These are phyloP conservation scores for Fusarium nygamai DNA, from an alignment of 2,329 filamentous ascomycete genomes.

Conservation along the genomic window DNA sequence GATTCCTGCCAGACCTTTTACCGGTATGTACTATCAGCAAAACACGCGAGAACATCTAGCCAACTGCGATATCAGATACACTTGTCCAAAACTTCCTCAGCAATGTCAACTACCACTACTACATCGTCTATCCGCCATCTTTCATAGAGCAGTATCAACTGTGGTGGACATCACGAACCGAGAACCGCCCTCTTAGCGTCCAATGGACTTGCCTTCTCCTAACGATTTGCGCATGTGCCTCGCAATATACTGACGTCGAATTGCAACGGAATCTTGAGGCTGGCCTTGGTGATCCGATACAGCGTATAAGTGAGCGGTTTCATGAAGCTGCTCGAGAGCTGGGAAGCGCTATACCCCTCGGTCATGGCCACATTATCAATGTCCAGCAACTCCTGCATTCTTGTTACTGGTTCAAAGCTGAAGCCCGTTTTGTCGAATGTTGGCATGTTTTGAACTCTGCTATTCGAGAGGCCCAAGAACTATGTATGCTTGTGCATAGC, in stretches of 20 bases:
- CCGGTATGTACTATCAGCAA: slow-evolving; percentile 42
- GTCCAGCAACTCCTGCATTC: slow-evolving; percentile 51
- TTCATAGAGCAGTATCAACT: slow-evolving; percentile 50
- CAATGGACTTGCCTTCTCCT: slow-evolving; percentile 53
- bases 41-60: neutral
- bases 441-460: slow-evolving; percentile 51
- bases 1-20: slow-evolving; percentile 48
- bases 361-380: slow-evolving; percentile 47
- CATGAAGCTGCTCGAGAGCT: slow-evolving; percentile 49
- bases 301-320: slow-evolving; percentile 46
- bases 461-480: slow-evolving; percentile 50
- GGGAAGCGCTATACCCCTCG: slow-evolving; percentile 46
- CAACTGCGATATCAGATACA: slow-evolving; percentile 42
- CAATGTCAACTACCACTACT: slow-evolving; percentile 53
- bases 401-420: slow-evolving; percentile 52
- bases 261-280: slow-evolving; percentile 46
- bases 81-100: slow-evolving; percentile 52
- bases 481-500: slow-evolving; percentile 38
- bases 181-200: slow-evolving; percentile 46
- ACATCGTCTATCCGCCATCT: slow-evolving; percentile 50
- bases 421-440: slow-evolving; percentile 50
- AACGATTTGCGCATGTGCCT: slow-evolving; percentile 51
- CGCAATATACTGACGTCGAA: slow-evolving; percentile 47
- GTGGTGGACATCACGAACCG: slow-evolving; percentile 49
- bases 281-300: slow-evolving; percentile 45